These are phyloP conservation scores for Saturnispora sekii DNA, from an alignment of 805 yeast genomes.

Conservation along the genomic window DNA sequence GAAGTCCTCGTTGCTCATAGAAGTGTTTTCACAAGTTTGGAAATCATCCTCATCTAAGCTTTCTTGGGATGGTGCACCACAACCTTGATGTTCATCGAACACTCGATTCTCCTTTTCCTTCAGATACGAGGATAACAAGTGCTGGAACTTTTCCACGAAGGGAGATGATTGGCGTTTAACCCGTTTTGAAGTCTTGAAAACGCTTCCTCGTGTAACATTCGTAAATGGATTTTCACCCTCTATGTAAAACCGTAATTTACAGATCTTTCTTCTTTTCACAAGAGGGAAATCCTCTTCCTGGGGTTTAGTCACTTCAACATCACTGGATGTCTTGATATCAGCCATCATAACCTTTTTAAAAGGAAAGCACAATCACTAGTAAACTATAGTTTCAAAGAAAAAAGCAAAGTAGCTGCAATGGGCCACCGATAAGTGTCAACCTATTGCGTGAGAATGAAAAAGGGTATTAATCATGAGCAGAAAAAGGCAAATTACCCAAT, in stretches of 20 bases:
- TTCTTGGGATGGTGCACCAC: background rate
- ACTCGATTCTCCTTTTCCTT: background rate
- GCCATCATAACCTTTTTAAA: too few species aligned
- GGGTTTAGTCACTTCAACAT: background rate
- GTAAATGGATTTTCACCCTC: background rate
- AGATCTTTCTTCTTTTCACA: slow-evolving; percentile 1
- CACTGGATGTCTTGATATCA: too few species aligned
- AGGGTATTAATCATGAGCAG: background rate
- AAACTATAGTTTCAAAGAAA: too few species aligned
- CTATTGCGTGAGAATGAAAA: too few species aligned
- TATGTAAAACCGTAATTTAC: background rate
- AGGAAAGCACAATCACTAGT: too few species aligned
- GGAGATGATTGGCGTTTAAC: background rate
- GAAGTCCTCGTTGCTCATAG: background rate
- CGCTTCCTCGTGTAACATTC: too few species aligned
- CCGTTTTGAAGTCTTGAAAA: too few species aligned
- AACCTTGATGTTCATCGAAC: background rate
- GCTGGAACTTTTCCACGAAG: background rate
- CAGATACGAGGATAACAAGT: background rate
- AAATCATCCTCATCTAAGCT: background rate
- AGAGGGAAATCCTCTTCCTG: background rate
- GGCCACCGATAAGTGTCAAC: too few species aligned
- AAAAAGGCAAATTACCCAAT: background rate
- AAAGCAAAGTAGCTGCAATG: too few species aligned
- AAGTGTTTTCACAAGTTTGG: background rate